Evolutionary conservation across 169 alveolate genomes (phyloP).

Genomic region (Plasmodium cynomolgi): DNA sequence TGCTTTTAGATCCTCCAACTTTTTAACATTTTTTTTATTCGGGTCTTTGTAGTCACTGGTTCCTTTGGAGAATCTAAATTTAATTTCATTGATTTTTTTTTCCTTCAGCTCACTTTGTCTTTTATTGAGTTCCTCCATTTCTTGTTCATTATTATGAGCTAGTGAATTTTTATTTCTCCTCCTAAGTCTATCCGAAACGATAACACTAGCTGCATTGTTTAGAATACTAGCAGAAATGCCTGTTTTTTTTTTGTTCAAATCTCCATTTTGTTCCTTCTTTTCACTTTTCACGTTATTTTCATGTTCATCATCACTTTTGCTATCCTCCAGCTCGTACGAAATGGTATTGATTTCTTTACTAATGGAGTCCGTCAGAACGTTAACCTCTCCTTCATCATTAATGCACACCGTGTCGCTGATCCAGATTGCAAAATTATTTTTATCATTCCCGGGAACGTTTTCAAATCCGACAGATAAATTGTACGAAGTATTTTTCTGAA

Average conservation of each 20-base stretch:
- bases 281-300: background rate
- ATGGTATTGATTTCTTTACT: slow-evolving; percentile 87
- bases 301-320: slow-evolving; percentile 81
- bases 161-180: slow-evolving; percentile 79
- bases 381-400: slow-evolving; percentile 78
- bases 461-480: slow-evolving; percentile 89
- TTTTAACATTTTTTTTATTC: slow-evolving; percentile 85
- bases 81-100: slow-evolving; percentile 89
- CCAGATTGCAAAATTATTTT: slow-evolving; percentile 89
- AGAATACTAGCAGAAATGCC: slow-evolving; percentile 83
- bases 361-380: slow-evolving; percentile 81
- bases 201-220: slow-evolving; percentile 84
- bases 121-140: slow-evolving; percentile 78
- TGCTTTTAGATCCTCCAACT: slow-evolving; percentile 88
- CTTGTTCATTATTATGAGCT: slow-evolving; percentile 80
- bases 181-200: slow-evolving; percentile 82
- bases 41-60: slow-evolving; percentile 83
- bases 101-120: slow-evolving; percentile 88
- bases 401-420: slow-evolving; percentile 91
- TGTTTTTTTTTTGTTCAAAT: slow-evolving; percentile 74
- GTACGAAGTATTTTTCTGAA: slow-evolving; percentile 87
- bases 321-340: slow-evolving; percentile 86
- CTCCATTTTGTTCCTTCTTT: slow-evolving; percentile 10
- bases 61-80: slow-evolving; percentile 85
- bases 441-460: slow-evolving; percentile 79